Conservation (phyloP, 163 green algal species). For the Trebouxia gelatinosa region DNA sequence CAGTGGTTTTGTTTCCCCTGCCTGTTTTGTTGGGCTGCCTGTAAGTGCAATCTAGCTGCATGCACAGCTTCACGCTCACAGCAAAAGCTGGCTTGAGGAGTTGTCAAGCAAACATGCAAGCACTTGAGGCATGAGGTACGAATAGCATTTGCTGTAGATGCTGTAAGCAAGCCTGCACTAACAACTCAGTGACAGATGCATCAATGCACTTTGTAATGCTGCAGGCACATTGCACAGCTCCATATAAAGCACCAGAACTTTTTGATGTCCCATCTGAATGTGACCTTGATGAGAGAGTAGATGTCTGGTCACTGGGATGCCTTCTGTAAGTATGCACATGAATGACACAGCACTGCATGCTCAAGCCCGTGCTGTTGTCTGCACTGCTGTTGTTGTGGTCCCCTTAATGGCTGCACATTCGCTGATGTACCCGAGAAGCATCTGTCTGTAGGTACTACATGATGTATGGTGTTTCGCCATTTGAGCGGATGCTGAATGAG, state of each 20-base stretch:
- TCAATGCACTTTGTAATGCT: not conserved
- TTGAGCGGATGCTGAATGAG: conserved; percentile 74
- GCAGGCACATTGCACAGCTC: conserved; percentile 75
- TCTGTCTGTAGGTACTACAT: conserved; percentile 62
- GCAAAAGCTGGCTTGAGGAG: not conserved
- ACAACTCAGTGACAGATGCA: not conserved
- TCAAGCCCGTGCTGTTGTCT: not conserved
- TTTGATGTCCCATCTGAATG: conserved; percentile 80
- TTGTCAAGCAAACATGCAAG: too few species aligned
- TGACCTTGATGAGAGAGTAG: conserved; percentile 70
- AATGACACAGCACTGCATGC: not conserved
- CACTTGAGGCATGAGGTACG: too few species aligned
- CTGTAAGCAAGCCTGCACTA: not conserved
- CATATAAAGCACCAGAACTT: conserved; percentile 90
- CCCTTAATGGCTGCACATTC: not conserved
- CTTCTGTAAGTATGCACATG: conserved; percentile 73
- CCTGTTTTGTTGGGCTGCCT: too few species aligned
- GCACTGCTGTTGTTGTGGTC: not conserved
- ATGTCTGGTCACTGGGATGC: conserved; percentile 90
- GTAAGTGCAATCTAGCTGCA: too few species aligned
- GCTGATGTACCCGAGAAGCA: not conserved
- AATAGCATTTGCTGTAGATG: not conserved
- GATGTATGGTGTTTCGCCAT: conserved; percentile 81
- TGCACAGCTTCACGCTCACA: too few species aligned
- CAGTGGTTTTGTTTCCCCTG: too few species aligned